These are phyloP conservation scores for Diplodia corticola DNA, from an alignment of 2,329 filamentous ascomycete genomes.

Conservation along the genomic window DNA sequence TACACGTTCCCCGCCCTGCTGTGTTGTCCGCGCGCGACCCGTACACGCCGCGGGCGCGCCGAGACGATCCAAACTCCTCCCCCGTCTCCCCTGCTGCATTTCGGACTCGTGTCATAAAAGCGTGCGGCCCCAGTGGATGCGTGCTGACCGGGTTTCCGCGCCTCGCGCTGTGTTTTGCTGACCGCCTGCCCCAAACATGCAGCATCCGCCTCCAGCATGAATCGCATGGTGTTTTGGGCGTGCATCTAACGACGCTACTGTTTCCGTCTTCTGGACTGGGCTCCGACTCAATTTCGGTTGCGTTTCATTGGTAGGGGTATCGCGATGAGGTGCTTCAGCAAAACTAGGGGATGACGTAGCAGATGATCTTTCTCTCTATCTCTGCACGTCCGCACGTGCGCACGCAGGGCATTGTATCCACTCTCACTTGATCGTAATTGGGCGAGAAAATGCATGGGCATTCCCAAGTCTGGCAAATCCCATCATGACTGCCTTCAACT, in stretches of 20 bases:
- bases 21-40: conserved; percentile 19
- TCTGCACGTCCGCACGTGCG: conserved; percentile 2
- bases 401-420: background rate
- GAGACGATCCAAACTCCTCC: conserved; percentile 7
- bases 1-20: conserved; percentile 11
- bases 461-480: background rate
- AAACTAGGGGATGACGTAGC: conserved; percentile 7
- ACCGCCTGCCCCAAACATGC: background rate
- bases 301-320: background rate
- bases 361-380: background rate
- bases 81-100: background rate
- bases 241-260: background rate
- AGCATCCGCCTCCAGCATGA: background rate
- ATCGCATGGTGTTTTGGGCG: background rate
- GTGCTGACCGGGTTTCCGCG: background rate
- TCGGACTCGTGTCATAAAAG: conserved; percentile 2
- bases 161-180: background rate
- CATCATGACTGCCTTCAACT: background rate
- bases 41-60: conserved; percentile 12
- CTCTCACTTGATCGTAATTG: background rate
- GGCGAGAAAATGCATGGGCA: background rate
- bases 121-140: background rate
- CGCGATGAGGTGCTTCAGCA: background rate
- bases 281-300: background rate
- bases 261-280: background rate